phyloP scores from a whole-genome alignment of 2,329 filamentous ascomycete species.

The Cytospora paraplurivora region DNA sequence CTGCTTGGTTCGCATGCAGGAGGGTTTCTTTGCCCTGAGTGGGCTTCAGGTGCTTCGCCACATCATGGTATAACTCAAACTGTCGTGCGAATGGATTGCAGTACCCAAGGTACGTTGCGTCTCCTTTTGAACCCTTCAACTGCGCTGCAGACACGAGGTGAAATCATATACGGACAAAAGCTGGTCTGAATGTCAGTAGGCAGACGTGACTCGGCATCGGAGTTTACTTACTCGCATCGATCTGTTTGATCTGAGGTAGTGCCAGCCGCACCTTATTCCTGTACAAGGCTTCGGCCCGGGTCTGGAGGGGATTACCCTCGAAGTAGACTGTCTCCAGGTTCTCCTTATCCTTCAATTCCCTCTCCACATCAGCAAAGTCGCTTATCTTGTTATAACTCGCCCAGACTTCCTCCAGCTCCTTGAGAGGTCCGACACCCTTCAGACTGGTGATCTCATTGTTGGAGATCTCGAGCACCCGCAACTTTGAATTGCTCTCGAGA shows the following conservation, averaged over 20 bases:
- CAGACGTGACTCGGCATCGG: neutral
- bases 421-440: constrained; percentile 67
- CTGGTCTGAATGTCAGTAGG: constrained; percentile 31
- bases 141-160: neutral
- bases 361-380: constrained; percentile 82
- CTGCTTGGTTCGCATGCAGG: neutral
- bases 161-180: constrained; percentile 35
- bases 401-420: constrained; percentile 86
- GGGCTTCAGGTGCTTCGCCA: constrained; percentile 5
- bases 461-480: constrained; percentile 84
- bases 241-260: constrained; percentile 85
- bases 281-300: constrained; percentile 78
- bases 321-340: constrained; percentile 90
- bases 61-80: neutral
- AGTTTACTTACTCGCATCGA: constrained; percentile 86
- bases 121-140: neutral
- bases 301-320: constrained; percentile 89
- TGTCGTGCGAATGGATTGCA: neutral
- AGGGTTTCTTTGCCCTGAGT: neutral
- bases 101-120: neutral
- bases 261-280: constrained; percentile 90
- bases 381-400: constrained; percentile 83
- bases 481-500: constrained; percentile 64
- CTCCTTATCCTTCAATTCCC: constrained; percentile 74
- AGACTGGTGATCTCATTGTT: constrained; percentile 82